phyloP scores from a whole-genome alignment of 805 yeast species.

The Kuraishia capsulata region DNA sequence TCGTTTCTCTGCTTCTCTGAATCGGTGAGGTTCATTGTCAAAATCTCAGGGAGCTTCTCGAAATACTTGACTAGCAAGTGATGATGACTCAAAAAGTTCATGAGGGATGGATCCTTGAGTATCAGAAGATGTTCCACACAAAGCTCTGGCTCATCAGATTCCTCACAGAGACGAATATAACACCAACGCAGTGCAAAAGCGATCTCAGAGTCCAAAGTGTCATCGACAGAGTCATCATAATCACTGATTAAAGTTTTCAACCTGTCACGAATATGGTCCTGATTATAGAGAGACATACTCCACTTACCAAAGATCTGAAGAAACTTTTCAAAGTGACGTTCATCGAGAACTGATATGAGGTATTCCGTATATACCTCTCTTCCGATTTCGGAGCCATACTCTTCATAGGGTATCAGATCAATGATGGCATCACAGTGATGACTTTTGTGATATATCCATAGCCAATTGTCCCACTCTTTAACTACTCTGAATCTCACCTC shows the following conservation, averaged over 20 bases:
- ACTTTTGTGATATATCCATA: constrained; percentile 39
- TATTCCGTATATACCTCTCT: constrained; percentile 34
- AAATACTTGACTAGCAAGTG: constrained; percentile 51
- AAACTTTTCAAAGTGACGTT: constrained; percentile 26
- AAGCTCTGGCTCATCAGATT: constrained; percentile 44
- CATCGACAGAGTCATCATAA: constrained; percentile 10
- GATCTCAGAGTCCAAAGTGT: constrained; percentile 3
- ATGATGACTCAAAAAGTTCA: constrained; percentile 50
- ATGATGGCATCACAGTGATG: constrained; percentile 39
- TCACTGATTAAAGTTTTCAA: constrained; percentile 38
- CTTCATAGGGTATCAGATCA: constrained; percentile 40
- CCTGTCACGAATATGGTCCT: constrained; percentile 28
- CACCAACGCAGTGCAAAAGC: constrained; percentile 26
- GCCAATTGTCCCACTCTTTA: constrained; percentile 60
- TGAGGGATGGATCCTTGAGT: constrained; percentile 41
- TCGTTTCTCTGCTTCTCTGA: constrained; percentile 21
- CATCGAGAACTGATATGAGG: constrained; percentile 35
- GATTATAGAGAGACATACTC: constrained; percentile 48
- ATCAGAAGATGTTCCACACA: constrained; percentile 60
- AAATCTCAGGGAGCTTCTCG: constrained; percentile 40
- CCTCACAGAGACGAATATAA: constrained; percentile 45
- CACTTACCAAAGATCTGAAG: constrained; percentile 39
- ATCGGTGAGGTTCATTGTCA: constrained; percentile 29
- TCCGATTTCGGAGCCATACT: constrained; percentile 8
- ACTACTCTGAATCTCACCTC: constrained; percentile 11